Base-by-base conservation (phyloP, 2,329 filamentous ascomycete species). In the Metarhizium robertsii region DNA sequence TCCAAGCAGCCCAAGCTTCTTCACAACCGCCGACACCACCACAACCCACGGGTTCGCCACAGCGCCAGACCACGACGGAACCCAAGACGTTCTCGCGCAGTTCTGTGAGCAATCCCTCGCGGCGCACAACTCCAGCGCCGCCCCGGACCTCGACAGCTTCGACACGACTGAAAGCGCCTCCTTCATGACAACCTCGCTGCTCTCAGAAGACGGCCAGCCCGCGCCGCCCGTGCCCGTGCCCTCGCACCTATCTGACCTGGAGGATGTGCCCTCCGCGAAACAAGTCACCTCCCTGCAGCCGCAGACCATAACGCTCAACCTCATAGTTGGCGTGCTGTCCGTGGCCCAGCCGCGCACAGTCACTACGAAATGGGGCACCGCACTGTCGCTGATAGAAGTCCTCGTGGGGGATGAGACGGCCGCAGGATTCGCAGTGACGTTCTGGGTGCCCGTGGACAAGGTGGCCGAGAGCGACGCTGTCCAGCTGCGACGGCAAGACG, bases 361-460 rank as follows among this genome's bases (percentile, higher is more conserved):
- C 20, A 80, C 75, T 34, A 89, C 91, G 0, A 78, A 81, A 43
- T 85, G 80, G 73, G 81, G 85, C 30, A 70, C 72, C 11, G 75
- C 76, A 6, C 77, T 86, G 53, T 80, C 87, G 6, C 77, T 95
- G 3, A 74, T 92, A 45, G 90, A 95, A 68, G 69, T 94, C 2
- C 75, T 92, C 1, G 83, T 96, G 1, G 92, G 88, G 5, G 92
- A 97, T 67, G 88, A 96, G 53, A 95, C 91, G 0, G 82, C 79
- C 60, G 82, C 88, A 0, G 88, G 87, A 2, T 95, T 96, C 70
- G 83, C 79, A 32, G 77, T 96, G 55, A 92, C 87, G 2, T 90
- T 95, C 67, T 97, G 92, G 92, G 73, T 95, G 2, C 71, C 78
- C 4, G 61, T 60, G 3, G 60, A 74, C 63, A 45, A 68, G 74